A percentile compares a stretch with the other conserved stretches of the same genome.
Evolutionary conservation across 2,329 filamentous ascomycete genomes (phyloP).

Genomic region (Ilyonectria sp.): DNA sequence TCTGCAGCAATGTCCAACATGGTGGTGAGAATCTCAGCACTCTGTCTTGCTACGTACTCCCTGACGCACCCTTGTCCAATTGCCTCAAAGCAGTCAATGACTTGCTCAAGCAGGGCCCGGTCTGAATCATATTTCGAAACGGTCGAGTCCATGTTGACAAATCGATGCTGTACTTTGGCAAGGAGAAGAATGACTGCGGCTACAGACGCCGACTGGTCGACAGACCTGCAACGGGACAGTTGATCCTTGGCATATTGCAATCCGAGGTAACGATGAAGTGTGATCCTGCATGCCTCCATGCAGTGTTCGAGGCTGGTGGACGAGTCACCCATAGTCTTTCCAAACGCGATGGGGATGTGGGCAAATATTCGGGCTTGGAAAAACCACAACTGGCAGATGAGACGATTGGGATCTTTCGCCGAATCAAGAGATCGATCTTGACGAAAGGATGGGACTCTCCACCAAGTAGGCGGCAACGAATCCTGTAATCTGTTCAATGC

Average conservation of each 20-base stretch:
- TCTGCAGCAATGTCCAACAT: conserved; percentile 4
- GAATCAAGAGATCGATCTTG: conserved; percentile 26
- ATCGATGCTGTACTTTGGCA: conserved; percentile 21
- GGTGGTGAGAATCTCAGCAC: conserved; percentile 23
- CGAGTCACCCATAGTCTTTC: background rate
- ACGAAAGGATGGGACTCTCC: conserved; percentile 25
- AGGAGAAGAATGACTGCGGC: conserved; percentile 27
- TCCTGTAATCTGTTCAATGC: conserved; percentile 19
- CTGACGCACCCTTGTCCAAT: conserved; percentile 14
- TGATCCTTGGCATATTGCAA: conserved; percentile 29
- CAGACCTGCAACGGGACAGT: conserved; percentile 25
- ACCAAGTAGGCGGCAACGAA: conserved; percentile 31
- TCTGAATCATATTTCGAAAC: conserved; percentile 27
- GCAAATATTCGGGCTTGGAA: conserved; percentile 29
- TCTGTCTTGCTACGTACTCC: conserved; percentile 22
- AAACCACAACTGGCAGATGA: conserved; percentile 36
- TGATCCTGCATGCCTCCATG: conserved; percentile 31
- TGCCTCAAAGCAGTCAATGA: conserved; percentile 23
- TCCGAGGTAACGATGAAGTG: conserved; percentile 30
- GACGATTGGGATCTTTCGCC: conserved; percentile 23
- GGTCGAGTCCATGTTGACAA: background rate
- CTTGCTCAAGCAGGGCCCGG: conserved; percentile 28
- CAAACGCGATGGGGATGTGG: conserved; percentile 30
- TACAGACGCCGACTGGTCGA: conserved; percentile 29
- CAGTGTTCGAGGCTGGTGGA: conserved; percentile 22